Evolutionary conservation across 345 rosid genomes (phyloP).

Genomic region (Anacardium occidentale): DNA sequence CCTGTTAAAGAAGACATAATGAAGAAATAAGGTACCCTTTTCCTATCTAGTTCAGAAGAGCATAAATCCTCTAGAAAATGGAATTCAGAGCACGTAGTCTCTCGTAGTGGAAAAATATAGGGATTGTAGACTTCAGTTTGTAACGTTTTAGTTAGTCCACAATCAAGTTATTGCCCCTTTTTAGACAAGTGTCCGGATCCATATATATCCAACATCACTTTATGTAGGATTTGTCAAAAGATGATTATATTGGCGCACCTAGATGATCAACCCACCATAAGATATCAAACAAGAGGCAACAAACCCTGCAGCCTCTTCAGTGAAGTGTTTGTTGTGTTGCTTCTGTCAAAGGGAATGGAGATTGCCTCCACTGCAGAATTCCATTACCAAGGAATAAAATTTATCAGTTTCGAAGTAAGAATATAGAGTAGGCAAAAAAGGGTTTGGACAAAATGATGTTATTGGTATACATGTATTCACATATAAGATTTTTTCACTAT

Average conservation of each 20-base stretch:
- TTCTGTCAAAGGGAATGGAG: slow-evolving; percentile 78
- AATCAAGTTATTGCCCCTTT: no score
- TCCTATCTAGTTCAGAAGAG: background rate
- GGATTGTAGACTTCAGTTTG: no score
- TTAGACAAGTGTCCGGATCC: no score
- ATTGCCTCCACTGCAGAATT: slow-evolving; percentile 76
- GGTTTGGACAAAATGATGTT: no score
- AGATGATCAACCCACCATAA: background rate
- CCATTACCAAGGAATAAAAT: slow-evolving; percentile 70
- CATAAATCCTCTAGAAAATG: background rate
- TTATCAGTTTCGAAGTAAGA: slow-evolving; percentile 69
- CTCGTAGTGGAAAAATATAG: no score
- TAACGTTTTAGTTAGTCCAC: no score
- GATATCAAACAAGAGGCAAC: background rate
- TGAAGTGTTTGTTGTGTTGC: slow-evolving; percentile 61
- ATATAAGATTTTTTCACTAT: no score
- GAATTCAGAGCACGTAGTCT: background rate
- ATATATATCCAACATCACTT: no score
- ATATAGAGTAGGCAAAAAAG: slow-evolving; percentile 63
- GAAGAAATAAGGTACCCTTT: background rate
- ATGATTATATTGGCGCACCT: no score
- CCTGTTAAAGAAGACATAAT: slow-evolving; percentile 34
- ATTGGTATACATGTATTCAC: no score
- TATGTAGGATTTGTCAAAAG: no score
- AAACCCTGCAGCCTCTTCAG: slow-evolving; percentile 70